phyloP scores from a whole-genome alignment of 108 stramenopile species.

The Pseudonitzschia delicatissima region DNA sequence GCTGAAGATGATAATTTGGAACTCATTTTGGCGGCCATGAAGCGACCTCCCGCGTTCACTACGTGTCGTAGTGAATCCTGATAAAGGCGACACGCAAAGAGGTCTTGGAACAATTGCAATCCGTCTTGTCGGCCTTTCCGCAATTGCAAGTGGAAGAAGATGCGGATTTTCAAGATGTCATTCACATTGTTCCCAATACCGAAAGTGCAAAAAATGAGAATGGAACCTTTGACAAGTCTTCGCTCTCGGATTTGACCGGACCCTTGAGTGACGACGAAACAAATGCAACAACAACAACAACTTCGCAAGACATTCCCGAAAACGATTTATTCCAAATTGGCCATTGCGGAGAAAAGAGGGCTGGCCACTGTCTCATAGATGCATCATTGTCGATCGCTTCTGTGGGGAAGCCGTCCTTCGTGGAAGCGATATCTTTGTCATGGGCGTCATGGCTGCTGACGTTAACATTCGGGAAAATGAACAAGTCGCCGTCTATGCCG shows the following conservation, averaged over 20 bases:
- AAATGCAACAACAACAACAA: background rate
- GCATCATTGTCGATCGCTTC: conserved; percentile 60
- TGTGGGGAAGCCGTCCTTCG: conserved; percentile 80
- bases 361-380: conserved; percentile 63
- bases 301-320: background rate
- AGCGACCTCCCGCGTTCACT: conserved; percentile 41
- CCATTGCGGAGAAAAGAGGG: conserved; percentile 37
- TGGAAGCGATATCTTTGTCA: conserved; percentile 73
- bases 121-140: conserved; percentile 10
- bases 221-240: background rate
- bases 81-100: conserved; percentile 37
- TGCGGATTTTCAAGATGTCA: conserved; percentile 24
- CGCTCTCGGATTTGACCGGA: background rate
- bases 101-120: conserved; percentile 34
- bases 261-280: background rate
- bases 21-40: conserved; percentile 46
- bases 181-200: conserved; percentile 16
- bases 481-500: conserved; percentile 58
- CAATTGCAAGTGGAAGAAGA: conserved; percentile 11
- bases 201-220: background rate
- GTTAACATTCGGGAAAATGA: conserved; percentile 48
- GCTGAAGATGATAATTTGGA: conserved; percentile 25
- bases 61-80: conserved; percentile 60
- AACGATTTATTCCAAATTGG: conserved; percentile 26
- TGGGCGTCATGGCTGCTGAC: conserved; percentile 62